phyloP scores from a whole-genome alignment of 768 basidiomycete genomes.

The Xerocomellus chrysenteron region DNA sequence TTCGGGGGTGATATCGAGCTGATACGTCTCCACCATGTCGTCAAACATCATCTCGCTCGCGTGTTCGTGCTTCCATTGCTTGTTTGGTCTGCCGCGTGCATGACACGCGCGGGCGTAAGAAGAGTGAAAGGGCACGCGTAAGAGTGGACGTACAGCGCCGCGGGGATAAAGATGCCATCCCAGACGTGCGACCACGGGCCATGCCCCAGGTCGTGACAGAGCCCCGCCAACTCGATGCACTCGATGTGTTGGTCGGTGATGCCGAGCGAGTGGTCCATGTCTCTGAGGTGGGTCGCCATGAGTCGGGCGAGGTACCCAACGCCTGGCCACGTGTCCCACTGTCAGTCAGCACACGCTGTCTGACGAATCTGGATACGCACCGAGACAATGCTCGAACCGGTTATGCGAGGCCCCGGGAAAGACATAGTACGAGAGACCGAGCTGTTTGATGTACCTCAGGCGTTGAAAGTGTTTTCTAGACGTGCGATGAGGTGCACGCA shows the following conservation, averaged over 20 bases:
- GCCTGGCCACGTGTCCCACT: conserved; percentile 40
- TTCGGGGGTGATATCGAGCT: conserved; percentile 44
- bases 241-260: conserved; percentile 72
- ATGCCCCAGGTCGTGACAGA: conserved; percentile 85
- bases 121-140: background rate
- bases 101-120: background rate
- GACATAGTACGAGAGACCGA: conserved; percentile 73
- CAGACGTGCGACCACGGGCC: conserved; percentile 88
- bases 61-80: conserved; percentile 70
- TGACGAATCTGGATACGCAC: conserved; percentile 33
- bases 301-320: conserved; percentile 70
- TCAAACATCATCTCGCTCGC: conserved; percentile 85
- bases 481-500: background rate
- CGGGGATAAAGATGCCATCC: conserved; percentile 72
- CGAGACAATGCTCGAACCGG: conserved; percentile 83
- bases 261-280: conserved; percentile 56
- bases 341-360: background rate
- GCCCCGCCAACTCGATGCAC: conserved; percentile 77
- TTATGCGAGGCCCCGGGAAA: conserved; percentile 80
- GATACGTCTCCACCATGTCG: conserved; percentile 56
- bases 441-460: conserved; percentile 73
- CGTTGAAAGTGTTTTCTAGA: conserved; percentile 73
- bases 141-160: conserved; percentile 49
- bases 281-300: conserved; percentile 57
- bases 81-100: conserved; percentile 38